phyloP scores from a whole-genome alignment of 805 yeast genomes.

The Ogataea pignaliae region DNA sequence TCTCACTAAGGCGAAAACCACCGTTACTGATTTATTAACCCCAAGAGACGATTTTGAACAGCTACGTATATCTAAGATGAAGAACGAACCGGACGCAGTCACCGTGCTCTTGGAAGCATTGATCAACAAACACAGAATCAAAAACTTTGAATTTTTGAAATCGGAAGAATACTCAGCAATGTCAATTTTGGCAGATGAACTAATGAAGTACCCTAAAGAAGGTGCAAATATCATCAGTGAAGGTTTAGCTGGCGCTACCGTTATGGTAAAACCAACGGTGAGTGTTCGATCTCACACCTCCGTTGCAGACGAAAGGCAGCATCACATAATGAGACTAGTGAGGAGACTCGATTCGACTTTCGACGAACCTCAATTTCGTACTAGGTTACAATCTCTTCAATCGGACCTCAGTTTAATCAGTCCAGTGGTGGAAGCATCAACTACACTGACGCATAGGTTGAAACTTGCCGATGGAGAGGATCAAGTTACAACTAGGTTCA shows the following conservation, averaged over 20 bases:
- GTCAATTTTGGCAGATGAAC: slow-evolving; percentile 14
- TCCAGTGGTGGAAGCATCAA: too few species aligned
- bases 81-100: slow-evolving; percentile 10
- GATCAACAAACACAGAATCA: slow-evolving; percentile 11
- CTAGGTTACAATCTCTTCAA: too few species aligned
- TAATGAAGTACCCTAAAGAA: slow-evolving; percentile 20
- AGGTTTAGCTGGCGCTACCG: not conserved
- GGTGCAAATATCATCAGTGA: slow-evolving; percentile 11
- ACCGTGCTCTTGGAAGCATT: slow-evolving; percentile 18
- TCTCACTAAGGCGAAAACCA: too few species aligned
- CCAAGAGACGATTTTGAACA: too few species aligned
- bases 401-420: too few species aligned
- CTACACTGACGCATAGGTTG: too few species aligned
- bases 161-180: slow-evolving; percentile 12
- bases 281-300: not conserved
- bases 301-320: slow-evolving; percentile 4
- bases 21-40: too few species aligned
- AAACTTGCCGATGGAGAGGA: not conserved
- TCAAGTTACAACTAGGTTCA: slow-evolving; percentile 13
- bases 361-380: slow-evolving; percentile 11
- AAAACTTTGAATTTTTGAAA: slow-evolving; percentile 16
- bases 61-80: slow-evolving; percentile 1
- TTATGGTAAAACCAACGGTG: too few species aligned
- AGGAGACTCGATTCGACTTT: slow-evolving; percentile 15
- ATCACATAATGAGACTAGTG: slow-evolving; percentile 10